Base-by-base conservation (phyloP, 192 early-diverging fungal genomes). In the Podila horticola region DNA sequence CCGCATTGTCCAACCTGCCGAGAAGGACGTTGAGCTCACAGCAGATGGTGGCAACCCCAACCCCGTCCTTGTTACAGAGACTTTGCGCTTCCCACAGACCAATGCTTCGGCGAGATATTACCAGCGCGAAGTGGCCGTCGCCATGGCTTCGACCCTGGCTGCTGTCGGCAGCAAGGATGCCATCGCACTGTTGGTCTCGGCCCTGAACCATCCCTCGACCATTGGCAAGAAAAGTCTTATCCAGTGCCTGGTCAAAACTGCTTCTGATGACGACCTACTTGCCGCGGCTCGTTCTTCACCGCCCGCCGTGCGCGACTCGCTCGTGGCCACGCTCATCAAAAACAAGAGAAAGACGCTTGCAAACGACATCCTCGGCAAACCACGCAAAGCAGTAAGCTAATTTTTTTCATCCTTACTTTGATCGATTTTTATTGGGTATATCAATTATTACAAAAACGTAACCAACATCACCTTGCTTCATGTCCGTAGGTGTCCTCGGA, bases 21-120 rank as follows among this genome's bases (percentile, higher is more conserved):
- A 58, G 31, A 50, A 69, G 5, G 77, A 73, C 61, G 15, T 66
- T 15, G 66, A 72, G 20, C 55, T 81, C 19, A 50, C 62, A 8
- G 71, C 64, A 4, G 77, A 81, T 28, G 77, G 77, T 17, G 67
- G 77, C 28, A 81, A 73, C 57, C 71, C 77, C 17, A 22, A 33
- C 29, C 77, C 77, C 8, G 66, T 67, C 19, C 29, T 66, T 17
- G 77, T 71, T 33, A 52, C 36, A 19, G 60, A 67, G 5, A 29
- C 62, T 19, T 33, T 81, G 17, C 41, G 15, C 10, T 61, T 69
- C 34, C 71, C 77, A 6, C 77, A 81, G 62, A 60, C 77, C 7
- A 81, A 72, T 22, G 71, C 77, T n/a, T 64, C 77, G 11, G 22
- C 60, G 11, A 58, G 77, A 24, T 81, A 81, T 45, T 29, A 65